These are phyloP conservation scores for Fusarium pseudoanthophilum DNA, from an alignment of 2,329 filamentous ascomycete genomes.

Conservation along the genomic window DNA sequence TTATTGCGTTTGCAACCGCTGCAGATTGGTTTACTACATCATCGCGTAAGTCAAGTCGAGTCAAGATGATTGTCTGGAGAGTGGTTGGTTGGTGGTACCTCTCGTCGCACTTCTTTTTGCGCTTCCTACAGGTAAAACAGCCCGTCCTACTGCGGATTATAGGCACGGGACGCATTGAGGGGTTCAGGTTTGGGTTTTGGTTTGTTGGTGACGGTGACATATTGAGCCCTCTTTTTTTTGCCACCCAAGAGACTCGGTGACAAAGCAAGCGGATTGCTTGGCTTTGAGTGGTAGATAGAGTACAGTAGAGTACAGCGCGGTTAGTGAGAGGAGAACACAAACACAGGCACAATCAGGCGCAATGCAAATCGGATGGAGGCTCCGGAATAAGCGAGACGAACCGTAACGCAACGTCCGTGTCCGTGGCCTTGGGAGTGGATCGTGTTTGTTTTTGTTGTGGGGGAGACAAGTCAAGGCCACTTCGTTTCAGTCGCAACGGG, in stretches of 20 bases:
- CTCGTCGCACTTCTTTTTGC: conserved; percentile 67
- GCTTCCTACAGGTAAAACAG: conserved; percentile 61
- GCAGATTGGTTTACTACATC: conserved; percentile 59
- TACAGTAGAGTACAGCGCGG: conserved; percentile 12
- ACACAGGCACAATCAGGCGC: conserved; percentile 8
- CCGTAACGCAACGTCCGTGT: neutral
- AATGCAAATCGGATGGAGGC: conserved; percentile 30
- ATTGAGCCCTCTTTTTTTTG: conserved; percentile 1
- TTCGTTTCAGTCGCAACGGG: neutral
- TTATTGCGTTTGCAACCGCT: conserved; percentile 64
- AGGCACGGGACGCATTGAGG: conserved; percentile 47
- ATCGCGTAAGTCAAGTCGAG: conserved; percentile 9
- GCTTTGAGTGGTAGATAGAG: neutral
- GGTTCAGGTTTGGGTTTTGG: neutral
- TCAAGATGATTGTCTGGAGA: neutral
- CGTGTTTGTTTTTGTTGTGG: conserved; percentile 33
- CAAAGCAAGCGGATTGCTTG: neutral
- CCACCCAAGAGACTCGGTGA: conserved; percentile 9
- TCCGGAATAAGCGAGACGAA: conserved; percentile 33
- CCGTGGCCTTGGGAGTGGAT: conserved; percentile 25
- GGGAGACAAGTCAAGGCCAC: conserved; percentile 16
- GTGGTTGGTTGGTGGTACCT: neutral
- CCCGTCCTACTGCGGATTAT: conserved; percentile 54
- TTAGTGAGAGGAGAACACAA: neutral
- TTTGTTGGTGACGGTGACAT: conserved; percentile 16